Percentiles rank a stretch among this genome's conserved stretches.
Conservation (phyloP, 2,329 filamentous ascomycete genomes). For the Aspergillus thermomutatus region DNA sequence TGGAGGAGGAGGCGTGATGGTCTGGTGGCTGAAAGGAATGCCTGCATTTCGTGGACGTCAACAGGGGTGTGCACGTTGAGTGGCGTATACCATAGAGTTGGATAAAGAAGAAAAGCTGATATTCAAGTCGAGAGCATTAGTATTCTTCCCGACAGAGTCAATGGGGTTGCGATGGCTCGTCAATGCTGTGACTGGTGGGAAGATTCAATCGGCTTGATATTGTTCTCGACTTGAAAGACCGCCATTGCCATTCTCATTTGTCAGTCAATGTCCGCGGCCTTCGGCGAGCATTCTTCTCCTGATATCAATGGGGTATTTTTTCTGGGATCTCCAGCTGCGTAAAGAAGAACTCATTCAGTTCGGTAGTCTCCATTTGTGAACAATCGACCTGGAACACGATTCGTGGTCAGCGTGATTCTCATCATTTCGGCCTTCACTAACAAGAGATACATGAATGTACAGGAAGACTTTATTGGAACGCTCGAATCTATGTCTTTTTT, state of each 20-base stretch:
- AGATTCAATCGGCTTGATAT: conserved; percentile 3
- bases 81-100: neutral
- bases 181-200: neutral
- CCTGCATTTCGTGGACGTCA: neutral
- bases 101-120: neutral
- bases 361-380: neutral
- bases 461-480: too few relatives aligned
- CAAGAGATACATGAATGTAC: too few relatives aligned
- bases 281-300: neutral
- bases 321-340: neutral
- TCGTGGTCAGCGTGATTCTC: neutral
- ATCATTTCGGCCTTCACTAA: neutral
- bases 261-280: neutral
- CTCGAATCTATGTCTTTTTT: neutral
- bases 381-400: neutral
- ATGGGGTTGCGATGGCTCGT: neutral
- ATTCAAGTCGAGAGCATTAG: neutral
- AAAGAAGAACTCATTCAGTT: neutral
- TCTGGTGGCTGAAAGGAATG: neutral
- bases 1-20: neutral
- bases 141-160: neutral
- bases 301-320: neutral
- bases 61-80: neutral
- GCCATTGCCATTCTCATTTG: neutral
- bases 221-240: conserved; percentile 2